Evolutionary conservation across 805 yeast genomes (phyloP).

Genomic region (Kodamaea kaohsiungensis): DNA sequence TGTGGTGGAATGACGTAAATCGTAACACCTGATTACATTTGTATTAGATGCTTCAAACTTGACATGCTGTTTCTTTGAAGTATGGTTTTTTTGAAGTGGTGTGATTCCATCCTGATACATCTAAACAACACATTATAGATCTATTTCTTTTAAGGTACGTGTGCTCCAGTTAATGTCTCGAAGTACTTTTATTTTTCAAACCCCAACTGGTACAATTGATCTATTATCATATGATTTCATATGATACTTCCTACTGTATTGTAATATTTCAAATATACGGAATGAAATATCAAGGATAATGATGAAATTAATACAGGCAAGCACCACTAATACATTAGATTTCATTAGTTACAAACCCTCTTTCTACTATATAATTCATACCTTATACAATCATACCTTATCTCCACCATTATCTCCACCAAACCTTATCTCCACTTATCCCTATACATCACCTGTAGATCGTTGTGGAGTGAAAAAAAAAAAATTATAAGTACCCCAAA

Average conservation of each 20-base stretch:
- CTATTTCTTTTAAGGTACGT: not conserved
- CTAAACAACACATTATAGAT: not conserved
- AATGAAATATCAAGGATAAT: not conserved
- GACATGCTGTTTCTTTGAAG: not conserved
- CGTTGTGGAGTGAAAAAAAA: not conserved
- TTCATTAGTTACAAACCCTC: not conserved
- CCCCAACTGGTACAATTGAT: not conserved
- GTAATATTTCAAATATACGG: no score
- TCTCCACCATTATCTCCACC: not conserved
- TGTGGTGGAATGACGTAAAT: not conserved
- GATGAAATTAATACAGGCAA: no score
- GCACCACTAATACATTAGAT: not conserved
- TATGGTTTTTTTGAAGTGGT: not conserved
- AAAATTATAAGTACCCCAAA: conserved; percentile 5
- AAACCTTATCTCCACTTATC: not conserved
- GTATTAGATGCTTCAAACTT: no score
- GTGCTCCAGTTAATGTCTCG: not conserved
- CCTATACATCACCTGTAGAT: not conserved
- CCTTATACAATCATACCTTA: not conserved
- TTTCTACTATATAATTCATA: not conserved
- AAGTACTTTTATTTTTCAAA: not conserved
- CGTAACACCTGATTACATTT: not conserved
- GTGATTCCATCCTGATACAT: not conserved
- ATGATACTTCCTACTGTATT: no score
- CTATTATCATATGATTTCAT: not conserved